Conservation (phyloP, 495 filamentous ascomycete genomes). For the Friedmanniomyces simplex region DNA sequence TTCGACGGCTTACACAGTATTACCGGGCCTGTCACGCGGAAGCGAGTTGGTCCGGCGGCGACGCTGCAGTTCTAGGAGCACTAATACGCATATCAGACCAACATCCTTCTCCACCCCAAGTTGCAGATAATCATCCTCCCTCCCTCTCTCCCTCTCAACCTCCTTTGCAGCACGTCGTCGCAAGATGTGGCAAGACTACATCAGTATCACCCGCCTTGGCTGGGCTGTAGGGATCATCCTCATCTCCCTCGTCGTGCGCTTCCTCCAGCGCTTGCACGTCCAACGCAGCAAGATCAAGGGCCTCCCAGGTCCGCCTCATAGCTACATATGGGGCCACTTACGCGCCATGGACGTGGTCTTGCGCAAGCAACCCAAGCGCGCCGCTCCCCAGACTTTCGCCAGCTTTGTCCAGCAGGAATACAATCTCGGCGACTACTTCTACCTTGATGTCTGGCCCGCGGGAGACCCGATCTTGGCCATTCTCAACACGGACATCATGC, state of each 20-base stretch:
- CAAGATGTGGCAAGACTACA: not conserved
- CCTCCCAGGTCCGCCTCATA: conserved; percentile 33
- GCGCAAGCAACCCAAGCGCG: conserved; percentile 2
- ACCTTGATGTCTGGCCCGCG: conserved; percentile 40
- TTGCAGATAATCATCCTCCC: not conserved
- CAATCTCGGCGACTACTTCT: conserved; percentile 24
- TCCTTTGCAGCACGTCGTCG: not conserved
- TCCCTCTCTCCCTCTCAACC: not conserved
- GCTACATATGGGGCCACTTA: conserved; percentile 34
- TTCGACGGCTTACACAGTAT: too few species aligned
- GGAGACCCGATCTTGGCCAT: conserved; percentile 29
- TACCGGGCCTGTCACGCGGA: too few species aligned
- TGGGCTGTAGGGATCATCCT: conserved; percentile 9
- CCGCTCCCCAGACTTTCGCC: conserved; percentile 8
- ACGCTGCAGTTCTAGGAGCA: not conserved
- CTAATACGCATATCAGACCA: too few species aligned
- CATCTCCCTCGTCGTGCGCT: conserved; percentile 6
- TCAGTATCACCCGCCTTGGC: not conserved
- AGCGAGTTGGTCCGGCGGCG: not conserved
- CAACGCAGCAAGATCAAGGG: conserved; percentile 13
- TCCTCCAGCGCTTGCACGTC: not conserved
- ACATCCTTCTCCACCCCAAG: not conserved
- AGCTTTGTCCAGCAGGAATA: conserved; percentile 9
- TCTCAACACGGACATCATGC: conserved; percentile 29
- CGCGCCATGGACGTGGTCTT: conserved; percentile 21